phyloP scores from a whole-genome alignment of 1,139 yeast species.

The Pneumocystis wakefieldiae region DNA sequence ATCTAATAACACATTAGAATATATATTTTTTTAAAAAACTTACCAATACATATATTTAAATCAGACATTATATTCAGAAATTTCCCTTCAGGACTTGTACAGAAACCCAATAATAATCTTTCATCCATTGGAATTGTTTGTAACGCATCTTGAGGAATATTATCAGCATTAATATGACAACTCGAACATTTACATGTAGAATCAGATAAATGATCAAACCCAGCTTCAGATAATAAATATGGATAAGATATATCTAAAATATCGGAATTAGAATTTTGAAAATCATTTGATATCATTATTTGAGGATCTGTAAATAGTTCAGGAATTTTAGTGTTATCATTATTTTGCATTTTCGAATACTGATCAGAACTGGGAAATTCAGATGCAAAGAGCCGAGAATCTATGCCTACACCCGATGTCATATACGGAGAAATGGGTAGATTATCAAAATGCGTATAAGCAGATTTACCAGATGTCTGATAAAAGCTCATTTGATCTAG shows the following conservation, averaged over 20 bases:
- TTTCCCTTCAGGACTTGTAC: background rate
- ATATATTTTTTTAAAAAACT: background rate
- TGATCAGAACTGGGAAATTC: background rate
- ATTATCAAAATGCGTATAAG: background rate
- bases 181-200: background rate
- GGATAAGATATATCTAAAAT: background rate
- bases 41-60: background rate
- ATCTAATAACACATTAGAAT: background rate
- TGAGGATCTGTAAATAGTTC: background rate
- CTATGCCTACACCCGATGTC: background rate
- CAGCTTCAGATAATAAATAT: background rate
- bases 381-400: background rate
- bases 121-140: background rate
- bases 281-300: background rate
- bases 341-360: background rate
- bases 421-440: background rate
- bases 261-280: background rate
- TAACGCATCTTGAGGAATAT: background rate
- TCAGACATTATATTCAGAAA: background rate
- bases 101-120: background rate
- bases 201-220: background rate
- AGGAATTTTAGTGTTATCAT: background rate
- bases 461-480: background rate
- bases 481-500: background rate
- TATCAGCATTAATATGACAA: background rate